These are phyloP conservation scores for Oenanthe sinensis DNA, from an alignment of 129 eudicot species.

Conservation along the genomic window DNA sequence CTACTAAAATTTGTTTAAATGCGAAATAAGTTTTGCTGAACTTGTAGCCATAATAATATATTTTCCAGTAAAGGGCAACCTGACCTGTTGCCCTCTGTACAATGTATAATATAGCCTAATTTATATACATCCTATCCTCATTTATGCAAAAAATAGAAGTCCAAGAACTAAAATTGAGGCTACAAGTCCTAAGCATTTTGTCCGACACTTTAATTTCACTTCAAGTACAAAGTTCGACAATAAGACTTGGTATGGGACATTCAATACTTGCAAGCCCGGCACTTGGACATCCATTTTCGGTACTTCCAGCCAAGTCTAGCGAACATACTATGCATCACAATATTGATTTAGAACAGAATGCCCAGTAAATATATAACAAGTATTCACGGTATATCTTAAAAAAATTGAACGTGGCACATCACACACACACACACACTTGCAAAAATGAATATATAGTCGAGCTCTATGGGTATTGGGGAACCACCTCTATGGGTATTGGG, in stretches of 20 bases:
- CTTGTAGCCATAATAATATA: background rate
- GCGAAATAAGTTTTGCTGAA: background rate
- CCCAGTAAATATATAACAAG: background rate
- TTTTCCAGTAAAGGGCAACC: background rate
- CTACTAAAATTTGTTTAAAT: background rate
- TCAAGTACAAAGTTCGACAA: background rate
- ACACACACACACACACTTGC: background rate
- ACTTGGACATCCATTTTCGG: background rate
- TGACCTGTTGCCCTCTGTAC: background rate
- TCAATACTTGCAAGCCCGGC: background rate
- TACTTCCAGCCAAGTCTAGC: background rate
- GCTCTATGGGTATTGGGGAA: background rate
- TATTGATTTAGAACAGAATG: background rate
- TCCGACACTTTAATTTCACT: background rate
- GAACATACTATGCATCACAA: background rate
- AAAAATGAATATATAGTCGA: background rate
- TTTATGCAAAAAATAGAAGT: background rate
- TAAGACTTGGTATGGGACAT: background rate
- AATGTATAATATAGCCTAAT: background rate
- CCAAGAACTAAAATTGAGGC: background rate
- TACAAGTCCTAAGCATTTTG: background rate
- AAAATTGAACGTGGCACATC: background rate
- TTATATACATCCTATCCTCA: background rate
- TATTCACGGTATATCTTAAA: background rate
- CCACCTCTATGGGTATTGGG: background rate